phyloP scores from a whole-genome alignment of 1,284 basidiomycete genomes.

The Crucibulum parvulum region DNA sequence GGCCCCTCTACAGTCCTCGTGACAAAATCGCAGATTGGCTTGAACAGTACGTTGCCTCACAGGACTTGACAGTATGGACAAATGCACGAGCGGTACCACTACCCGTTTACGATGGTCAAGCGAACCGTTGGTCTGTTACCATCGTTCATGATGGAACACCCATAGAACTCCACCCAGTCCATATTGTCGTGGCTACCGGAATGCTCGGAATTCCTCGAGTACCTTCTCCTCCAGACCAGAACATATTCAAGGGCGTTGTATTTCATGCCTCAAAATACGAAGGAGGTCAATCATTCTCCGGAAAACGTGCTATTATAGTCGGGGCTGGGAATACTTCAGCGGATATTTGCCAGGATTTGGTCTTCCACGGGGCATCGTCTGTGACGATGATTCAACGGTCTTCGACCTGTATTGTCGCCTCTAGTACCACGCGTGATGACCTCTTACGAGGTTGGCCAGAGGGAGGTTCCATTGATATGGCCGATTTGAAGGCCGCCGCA shows the following conservation, averaged over 20 bases:
- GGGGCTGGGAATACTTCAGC: slow-evolving; percentile 48
- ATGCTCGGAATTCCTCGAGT: slow-evolving; percentile 37
- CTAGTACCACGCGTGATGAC: slow-evolving; percentile 24
- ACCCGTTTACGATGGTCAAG: slow-evolving; percentile 32
- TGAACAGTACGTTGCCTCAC: slow-evolving; percentile 40
- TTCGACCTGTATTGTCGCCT: slow-evolving; percentile 42
- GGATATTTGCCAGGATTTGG: slow-evolving; percentile 46
- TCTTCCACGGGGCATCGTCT: slow-evolving; percentile 28
- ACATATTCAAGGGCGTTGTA: slow-evolving; percentile 34
- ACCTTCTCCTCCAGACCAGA: slow-evolving; percentile 28
- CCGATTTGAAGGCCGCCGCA: slow-evolving; percentile 51
- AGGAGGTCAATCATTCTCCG: slow-evolving; percentile 30
- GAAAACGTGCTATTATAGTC: slow-evolving; percentile 43
- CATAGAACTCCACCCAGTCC: slow-evolving; percentile 35
- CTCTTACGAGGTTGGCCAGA: slow-evolving; percentile 43
- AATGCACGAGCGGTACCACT: slow-evolving; percentile 27
- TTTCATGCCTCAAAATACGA: slow-evolving; percentile 37
- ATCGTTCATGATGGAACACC: slow-evolving; percentile 31
- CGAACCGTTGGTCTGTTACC: slow-evolving; percentile 37
- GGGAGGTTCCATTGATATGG: slow-evolving; percentile 45
- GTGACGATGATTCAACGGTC: slow-evolving; percentile 50
- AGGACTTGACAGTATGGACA: slow-evolving; percentile 45
- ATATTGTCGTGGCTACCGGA: slow-evolving; percentile 46
- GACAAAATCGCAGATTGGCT: slow-evolving; percentile 48
- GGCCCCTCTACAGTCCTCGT: slow-evolving; percentile 42